Evolutionary conservation across 148 eudicot species (phyloP), one percentile per base, ranked within the genome.

Genomic region (Fallopia convolvulus): DNA sequence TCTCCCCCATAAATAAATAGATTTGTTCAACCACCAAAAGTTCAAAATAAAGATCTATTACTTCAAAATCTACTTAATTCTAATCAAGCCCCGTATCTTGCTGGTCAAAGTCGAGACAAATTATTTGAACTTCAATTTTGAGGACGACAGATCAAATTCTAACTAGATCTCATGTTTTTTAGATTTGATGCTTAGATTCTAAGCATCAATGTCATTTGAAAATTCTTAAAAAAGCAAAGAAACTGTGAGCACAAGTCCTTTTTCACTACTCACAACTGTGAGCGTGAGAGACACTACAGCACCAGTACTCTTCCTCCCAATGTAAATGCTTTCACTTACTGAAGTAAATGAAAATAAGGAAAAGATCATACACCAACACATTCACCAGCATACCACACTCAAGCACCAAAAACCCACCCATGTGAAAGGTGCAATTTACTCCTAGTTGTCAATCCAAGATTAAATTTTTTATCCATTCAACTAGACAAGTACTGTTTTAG

Each of bases 381-480:
- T 52, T 15, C 58, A 17, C 58, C 58, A 52, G 58, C 58, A 52
- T n/a, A 63, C 32, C 65, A 58, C 32, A 63, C 2, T 32, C 70
- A 26, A 63, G 70, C 65, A 58, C 39, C 70, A 63, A 5, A 5
- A 30, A 63, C 30, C 70, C 70, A 63, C 39, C 70, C 17, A 2
- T 33, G 70, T 63, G 36, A 26, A 63, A 17, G 70, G 68, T 61
- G 68, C 39, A 61, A 61, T 61, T 11, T 61, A 61, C 68, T 52
- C 68, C 68, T 26, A 23, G 40, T 9, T 0, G 4, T 11, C 40
- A 63, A 63, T 63, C 5, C 3, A 2, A 63, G 70, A 63, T 63
- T 63, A 17, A 58, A 23, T 63, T 10, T 9, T 13, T n/a, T 30
- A 26, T 30, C 36, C 39, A 30, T 63, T 63, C 39, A 63, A 63